Base-by-base conservation (phyloP, 1,139 yeast species). In the Geotrichum aggregatum region DNA sequence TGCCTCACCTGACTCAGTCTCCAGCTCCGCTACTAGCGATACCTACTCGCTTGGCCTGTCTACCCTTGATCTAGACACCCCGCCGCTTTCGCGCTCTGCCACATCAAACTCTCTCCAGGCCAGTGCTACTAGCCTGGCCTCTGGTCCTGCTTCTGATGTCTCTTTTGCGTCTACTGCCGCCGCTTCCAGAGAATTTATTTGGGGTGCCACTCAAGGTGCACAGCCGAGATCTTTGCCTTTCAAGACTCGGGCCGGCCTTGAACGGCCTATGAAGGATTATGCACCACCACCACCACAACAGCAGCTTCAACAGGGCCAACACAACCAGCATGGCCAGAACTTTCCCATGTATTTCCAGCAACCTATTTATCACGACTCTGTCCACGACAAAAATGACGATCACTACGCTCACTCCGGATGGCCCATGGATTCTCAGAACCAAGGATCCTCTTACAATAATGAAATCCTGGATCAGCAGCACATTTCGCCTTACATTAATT, bases 51-150 rank as follows among this genome's bases (percentile, higher is more conserved):
- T 13, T 4, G 28, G 21, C 21, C 45, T 6, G 36, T 44, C 30
- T 13, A 46, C 26, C 33, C 19, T 36, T 34, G 49, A 46, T 26
- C 56, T 39, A 40, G 57, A 39, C 18, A 22, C 49, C 8, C 59
- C 58, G 19, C 56, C 54, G 14, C 49, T 55, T 33, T 54, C 59
- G 13, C 46, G 56, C 3, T 52, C 58, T 7, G 52, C 56, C 31
- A 53, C 59, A 24, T 52, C 58, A 4, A 52, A 52, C 30, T 50
- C 54, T 3, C 21, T 42, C 7, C 33, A 41, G 22, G 8, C n/a
- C n/a, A n/a, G n/a, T n/a, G 33, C 48, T 13, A 44, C 24, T 14
- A 36, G 3, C 3, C 24, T 19, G n/a, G 5, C 3, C 24, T 2
- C 42, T 22, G 14, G 18, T 8, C 18, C 28, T 22, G 30, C 11